Evolutionary conservation across 139 green algal species (phyloP).

Genomic region (Microglena sp.): DNA sequence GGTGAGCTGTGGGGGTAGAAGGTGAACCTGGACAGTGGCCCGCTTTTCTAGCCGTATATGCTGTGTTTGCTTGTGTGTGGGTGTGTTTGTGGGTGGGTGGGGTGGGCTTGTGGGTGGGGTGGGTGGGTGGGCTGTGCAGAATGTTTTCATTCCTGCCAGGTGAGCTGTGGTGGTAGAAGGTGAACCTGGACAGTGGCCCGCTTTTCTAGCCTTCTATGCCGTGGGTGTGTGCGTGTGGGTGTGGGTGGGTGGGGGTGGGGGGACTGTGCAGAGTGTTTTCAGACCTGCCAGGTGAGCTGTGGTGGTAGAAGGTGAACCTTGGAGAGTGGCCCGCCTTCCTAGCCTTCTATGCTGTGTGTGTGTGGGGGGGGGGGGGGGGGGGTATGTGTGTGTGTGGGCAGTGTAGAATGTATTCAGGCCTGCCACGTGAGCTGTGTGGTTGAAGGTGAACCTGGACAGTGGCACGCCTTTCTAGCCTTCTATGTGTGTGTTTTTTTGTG

Average conservation of each 20-base stretch:
- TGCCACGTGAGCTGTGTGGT: not conserved
- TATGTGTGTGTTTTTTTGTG: too few relatives aligned
- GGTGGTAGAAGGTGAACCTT: too few relatives aligned
- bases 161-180: too few relatives aligned
- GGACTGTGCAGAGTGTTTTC: conserved; percentile 3
- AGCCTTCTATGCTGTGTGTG: too few relatives aligned
- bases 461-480: conserved; percentile 7
- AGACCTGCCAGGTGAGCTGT: not conserved
- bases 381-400: too few relatives aligned
- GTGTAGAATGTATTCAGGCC: conserved; percentile 2
- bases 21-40: conserved; percentile 4
- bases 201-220: conserved; percentile 10
- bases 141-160: conserved; percentile 1
- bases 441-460: conserved; percentile 1
- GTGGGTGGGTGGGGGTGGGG: too few relatives aligned
- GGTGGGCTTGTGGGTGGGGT: too few relatives aligned
- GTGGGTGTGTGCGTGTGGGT: too few relatives aligned
- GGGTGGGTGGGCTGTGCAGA: not conserved
- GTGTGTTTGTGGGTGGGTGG: too few relatives aligned
- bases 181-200: conserved; percentile 3
- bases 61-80: too few relatives aligned
- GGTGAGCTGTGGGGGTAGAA: too few relatives aligned
- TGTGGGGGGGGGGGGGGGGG: too few relatives aligned
- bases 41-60: conserved; percentile 7
- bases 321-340: not conserved